A percentile compares a stretch with the other conserved stretches of the same genome.
Conservation (phyloP, 805 yeast species). For the Komagataella pseudopastoris region DNA sequence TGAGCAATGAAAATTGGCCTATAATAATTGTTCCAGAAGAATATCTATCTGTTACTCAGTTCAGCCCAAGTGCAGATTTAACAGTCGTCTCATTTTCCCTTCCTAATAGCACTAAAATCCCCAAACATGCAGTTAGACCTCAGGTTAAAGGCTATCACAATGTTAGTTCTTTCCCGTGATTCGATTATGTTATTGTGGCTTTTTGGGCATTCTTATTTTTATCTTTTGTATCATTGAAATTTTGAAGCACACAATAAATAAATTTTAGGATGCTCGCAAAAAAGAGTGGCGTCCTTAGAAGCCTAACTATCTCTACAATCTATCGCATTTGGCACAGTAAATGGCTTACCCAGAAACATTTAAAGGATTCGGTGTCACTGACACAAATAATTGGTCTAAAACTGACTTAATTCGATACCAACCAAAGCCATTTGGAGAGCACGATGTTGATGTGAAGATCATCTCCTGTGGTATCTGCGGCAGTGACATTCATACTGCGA, state of each 20-base stretch:
- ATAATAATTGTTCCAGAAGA: too few relatives aligned
- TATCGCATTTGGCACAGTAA: neutral
- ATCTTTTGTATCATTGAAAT: too few relatives aligned
- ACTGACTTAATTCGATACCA: constrained; percentile 36
- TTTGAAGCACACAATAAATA: too few relatives aligned
- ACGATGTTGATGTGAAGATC: constrained; percentile 43
- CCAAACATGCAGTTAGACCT: too few relatives aligned
- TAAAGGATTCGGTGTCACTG: constrained; percentile 44
- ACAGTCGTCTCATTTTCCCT: neutral
- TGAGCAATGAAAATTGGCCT: too few relatives aligned
- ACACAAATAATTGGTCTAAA: constrained; percentile 37
- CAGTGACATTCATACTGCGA: constrained; percentile 39
- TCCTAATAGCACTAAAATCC: neutral
- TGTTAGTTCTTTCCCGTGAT: too few relatives aligned
- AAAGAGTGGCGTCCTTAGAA: too few relatives aligned
- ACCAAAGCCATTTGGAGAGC: constrained; percentile 29
- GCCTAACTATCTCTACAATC: neutral
- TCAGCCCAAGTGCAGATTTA: neutral
- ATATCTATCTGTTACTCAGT: neutral
- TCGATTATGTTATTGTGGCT: too few relatives aligned
- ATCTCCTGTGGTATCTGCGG: constrained; percentile 62
- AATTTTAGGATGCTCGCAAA: too few relatives aligned
- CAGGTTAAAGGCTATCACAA: too few relatives aligned
- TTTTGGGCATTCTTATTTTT: too few relatives aligned
- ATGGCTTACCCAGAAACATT: constrained; percentile 39